Evolutionary conservation across 495 filamentous ascomycete species (phyloP), one percentile per base, ranked within the genome.

Genomic region (Cercophora sp.): DNA sequence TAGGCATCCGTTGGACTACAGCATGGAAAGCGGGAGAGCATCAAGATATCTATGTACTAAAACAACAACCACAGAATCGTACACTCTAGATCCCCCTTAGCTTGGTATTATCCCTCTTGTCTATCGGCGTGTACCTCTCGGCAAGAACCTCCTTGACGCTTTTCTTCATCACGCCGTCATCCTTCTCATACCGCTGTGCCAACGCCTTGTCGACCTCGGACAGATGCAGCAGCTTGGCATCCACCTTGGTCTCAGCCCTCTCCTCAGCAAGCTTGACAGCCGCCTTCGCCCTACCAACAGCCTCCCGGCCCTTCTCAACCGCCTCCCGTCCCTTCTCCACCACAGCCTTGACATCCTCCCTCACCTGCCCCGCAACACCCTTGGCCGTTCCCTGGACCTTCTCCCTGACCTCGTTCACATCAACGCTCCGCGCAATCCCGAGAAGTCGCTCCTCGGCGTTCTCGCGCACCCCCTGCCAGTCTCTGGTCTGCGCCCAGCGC

Each of bases 401-500:
- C 56, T 70, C 49, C 43, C 56, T 32, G 13, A 57, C 45, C n/a
- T 4, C 26, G 41, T 34, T 19, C 5, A 42, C 31, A 19, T 26
- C 47, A 42, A 19, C 41, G 36, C 32, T 40, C 54, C 25, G 35
- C 29, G 16, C 48, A 1, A 9, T 58, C 29, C 25, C 51, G 8
- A 56, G 24, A 16, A 32, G 3, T 25, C 11, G 19, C 36, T 67
- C 69, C 61, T 85, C 80, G 49, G 77, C 62, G 8, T 56, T 67
- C 48, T 84, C 79, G 53, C 84, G 76, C 35, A 80, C 75, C 46
- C 74, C 76, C 36, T 75, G 69, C 81, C 81, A 87, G 58, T 85
- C 77, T 54, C 73, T 80, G n/a, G 70, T 77, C 64, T 86, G 78
- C 36, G 79, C 81, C 79, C 85, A 85, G 41, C 72, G 74, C n/a